Base-by-base conservation (phyloP, 164 flowering plant genomes). In the Aristolochia contorta region DNA sequence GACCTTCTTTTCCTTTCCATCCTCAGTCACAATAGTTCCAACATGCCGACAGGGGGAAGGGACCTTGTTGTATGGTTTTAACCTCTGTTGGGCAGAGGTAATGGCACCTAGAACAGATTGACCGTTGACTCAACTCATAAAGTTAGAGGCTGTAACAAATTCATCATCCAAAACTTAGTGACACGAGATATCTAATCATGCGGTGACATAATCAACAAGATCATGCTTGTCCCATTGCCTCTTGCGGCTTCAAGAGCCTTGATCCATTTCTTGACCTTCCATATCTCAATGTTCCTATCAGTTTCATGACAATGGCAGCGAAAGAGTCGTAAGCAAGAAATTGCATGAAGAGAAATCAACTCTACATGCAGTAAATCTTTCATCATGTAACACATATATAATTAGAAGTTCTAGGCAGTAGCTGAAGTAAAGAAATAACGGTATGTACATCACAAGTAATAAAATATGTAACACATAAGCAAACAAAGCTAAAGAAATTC, bases 201-300 rank as follows among this genome's bases (percentile, higher is more conserved):
- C 3, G 62, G 62, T 19, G 62, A 52, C 62, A 59, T 59, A 21
- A 59, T 59, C 25, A 59, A 16, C 19, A 52, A 59, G 51, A 59
- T 59, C 62, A 59, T 59, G 50, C 62, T 59, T 12, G 51, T 59
- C 25, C 62, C 62, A 59, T 59, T 59, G 30, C 62, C 62, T 20
- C 62, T 41, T 33, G 62, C 62, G 8, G 62, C 46, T 23, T 59
- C 62, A 23, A 59, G 32, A 12, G 62, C 62, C 62, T 59, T 59
- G 25, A 59, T 59, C 16, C 45, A 23, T 43, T 59, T 59, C 62
- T 59, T 59, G 25, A 59, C 47, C 62, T 59, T 59, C 62, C 62
- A 59, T 41, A 59, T 59, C 27, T 59, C 62, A 47, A 59, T 59
- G 47, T 59, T 59, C 62, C 47, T 59, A 59, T 59, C 61, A 59